A percentile compares a stretch with the other conserved stretches of the same genome.
phyloP scores from a whole-genome alignment of 495 filamentous ascomycete genomes.

The Neurospora sp. region DNA sequence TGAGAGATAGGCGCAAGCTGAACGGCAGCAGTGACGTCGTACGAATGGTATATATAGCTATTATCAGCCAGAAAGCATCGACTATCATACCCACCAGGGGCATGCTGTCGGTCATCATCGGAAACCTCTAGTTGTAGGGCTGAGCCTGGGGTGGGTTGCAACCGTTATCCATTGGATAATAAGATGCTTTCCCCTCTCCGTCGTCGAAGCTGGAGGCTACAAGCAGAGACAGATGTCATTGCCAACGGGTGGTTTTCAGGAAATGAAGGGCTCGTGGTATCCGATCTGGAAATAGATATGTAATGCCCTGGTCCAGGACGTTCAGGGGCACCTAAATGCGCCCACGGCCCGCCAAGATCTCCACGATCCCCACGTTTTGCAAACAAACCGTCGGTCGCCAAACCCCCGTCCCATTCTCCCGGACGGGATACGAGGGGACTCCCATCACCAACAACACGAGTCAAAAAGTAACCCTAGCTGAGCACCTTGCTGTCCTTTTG shows the following conservation, averaged over 20 bases:
- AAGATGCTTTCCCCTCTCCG: not conserved
- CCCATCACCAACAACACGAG: not conserved
- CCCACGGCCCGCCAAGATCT: not conserved
- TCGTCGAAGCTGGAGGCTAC: not conserved
- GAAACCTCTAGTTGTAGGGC: not conserved
- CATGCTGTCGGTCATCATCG: not conserved
- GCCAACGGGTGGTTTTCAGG: not conserved
- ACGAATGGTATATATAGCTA: not conserved
- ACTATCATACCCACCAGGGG: not conserved
- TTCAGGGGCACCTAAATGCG: not conserved
- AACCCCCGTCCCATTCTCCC: not conserved
- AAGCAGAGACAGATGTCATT: not conserved
- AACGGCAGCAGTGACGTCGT: not conserved
- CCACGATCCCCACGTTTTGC: not conserved
- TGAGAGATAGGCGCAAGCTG: not conserved
- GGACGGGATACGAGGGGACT: not conserved
- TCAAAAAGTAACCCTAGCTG: not conserved
- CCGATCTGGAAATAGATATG: not conserved
- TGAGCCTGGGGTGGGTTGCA: not conserved
- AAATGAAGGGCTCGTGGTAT: not conserved
- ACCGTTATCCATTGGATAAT: not conserved
- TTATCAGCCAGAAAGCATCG: not conserved
- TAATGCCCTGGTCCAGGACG: not conserved
- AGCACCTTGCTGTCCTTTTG: not conserved
- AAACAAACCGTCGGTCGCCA: not conserved